Conservation (phyloP, 2,329 filamentous ascomycete species). For the Cladosporium sp. region DNA sequence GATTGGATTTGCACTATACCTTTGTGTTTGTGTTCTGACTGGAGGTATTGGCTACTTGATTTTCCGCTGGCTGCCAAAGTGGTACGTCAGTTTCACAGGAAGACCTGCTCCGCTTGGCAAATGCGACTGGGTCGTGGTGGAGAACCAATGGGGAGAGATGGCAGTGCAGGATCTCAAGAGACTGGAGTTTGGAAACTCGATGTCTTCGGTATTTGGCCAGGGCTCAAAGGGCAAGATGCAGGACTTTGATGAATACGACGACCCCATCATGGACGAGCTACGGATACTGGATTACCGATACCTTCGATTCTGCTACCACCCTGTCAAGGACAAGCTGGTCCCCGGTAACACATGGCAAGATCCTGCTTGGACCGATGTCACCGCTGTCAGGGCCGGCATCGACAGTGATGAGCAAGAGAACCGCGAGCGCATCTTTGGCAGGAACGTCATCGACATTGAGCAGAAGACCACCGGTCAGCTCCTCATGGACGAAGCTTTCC, state of each 20-base stretch:
- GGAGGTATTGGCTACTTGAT: slow-evolving; percentile 79
- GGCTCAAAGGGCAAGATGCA: slow-evolving; percentile 63
- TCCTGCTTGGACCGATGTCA: slow-evolving; percentile 78
- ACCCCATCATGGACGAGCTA: slow-evolving; percentile 74
- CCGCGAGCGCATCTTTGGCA: slow-evolving; percentile 83
- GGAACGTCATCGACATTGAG: slow-evolving; percentile 88
- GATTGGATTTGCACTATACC: slow-evolving; percentile 68
- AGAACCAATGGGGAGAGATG: slow-evolving; percentile 98
- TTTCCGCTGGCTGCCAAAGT: slow-evolving; percentile 85
- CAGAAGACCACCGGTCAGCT: slow-evolving; percentile 83
- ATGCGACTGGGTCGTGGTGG: slow-evolving; percentile 89
- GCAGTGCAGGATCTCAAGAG: slow-evolving; percentile 68
- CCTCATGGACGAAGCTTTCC: slow-evolving; percentile 90
- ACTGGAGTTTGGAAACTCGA: slow-evolving; percentile 60
- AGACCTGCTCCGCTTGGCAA: slow-evolving; percentile 66
- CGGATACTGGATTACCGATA: slow-evolving; percentile 89
- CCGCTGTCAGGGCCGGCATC: slow-evolving; percentile 72
- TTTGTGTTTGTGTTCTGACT: slow-evolving; percentile 69
- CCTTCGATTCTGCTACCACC: slow-evolving; percentile 88
- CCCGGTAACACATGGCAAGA: slow-evolving; percentile 92
- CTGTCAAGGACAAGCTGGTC: slow-evolving; percentile 82
- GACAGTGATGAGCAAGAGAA: slow-evolving; percentile 84
- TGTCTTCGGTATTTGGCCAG: slow-evolving; percentile 69
- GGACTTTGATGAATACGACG: slow-evolving; percentile 69
- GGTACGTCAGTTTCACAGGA: slow-evolving; percentile 77